phyloP scores from a whole-genome alignment of 2,329 filamentous ascomycete genomes.

The Aspergillus pseudoviridinutans region DNA sequence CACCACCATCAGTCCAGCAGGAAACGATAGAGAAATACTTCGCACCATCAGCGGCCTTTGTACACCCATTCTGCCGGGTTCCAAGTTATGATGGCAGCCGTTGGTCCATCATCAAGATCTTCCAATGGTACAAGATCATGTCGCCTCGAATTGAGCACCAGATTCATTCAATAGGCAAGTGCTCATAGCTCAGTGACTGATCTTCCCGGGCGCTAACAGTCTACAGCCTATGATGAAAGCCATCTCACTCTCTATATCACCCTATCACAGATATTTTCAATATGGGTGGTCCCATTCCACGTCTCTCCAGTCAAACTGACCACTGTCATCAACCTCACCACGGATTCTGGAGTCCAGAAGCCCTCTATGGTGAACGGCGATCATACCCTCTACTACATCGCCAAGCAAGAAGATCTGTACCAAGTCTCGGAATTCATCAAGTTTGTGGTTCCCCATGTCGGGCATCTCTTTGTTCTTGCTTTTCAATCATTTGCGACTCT shows the following conservation, averaged over 20 bases:
- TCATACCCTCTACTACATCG: slow-evolving; percentile 63
- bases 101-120: slow-evolving; percentile 64
- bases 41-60: slow-evolving; percentile 66
- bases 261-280: slow-evolving; percentile 69
- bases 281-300: slow-evolving; percentile 76
- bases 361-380: slow-evolving; percentile 15
- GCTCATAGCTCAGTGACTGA: neutral
- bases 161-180: slow-evolving; percentile 58
- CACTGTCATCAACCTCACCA: slow-evolving; percentile 61
- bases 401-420: slow-evolving; percentile 76
- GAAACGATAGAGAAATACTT: slow-evolving; percentile 69
- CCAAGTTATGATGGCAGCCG: slow-evolving; percentile 59
- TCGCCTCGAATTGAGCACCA: slow-evolving; percentile 67
- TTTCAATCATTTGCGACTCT: slow-evolving; percentile 64
- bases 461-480: slow-evolving; percentile 52
- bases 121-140: slow-evolving; percentile 80
- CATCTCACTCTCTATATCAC: slow-evolving; percentile 68
- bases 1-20: slow-evolving; percentile 62
- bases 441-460: slow-evolving; percentile 63
- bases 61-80: slow-evolving; percentile 74
- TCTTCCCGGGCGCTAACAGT: slow-evolving; percentile 1
- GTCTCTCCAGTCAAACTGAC: slow-evolving; percentile 63
- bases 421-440: slow-evolving; percentile 71
- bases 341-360: slow-evolving; percentile 31
- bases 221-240: slow-evolving; percentile 62